Evolutionary conservation across 129 eudicot species (phyloP).

Genomic region (Chrysanthemum lavandulifolium): DNA sequence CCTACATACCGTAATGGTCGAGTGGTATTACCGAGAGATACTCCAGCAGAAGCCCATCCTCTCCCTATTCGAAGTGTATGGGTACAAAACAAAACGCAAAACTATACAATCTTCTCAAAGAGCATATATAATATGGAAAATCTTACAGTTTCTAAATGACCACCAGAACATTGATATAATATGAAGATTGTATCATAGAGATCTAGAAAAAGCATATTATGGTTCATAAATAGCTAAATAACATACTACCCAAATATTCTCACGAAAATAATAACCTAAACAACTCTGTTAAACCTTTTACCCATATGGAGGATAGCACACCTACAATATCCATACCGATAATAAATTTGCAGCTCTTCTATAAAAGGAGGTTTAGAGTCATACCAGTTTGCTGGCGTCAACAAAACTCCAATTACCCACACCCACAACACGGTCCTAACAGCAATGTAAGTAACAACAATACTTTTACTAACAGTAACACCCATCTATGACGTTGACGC

Average conservation of each 20-base stretch:
- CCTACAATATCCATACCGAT: constrained; percentile 17
- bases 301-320: constrained; percentile 1
- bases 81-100: constrained; percentile 60
- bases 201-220: not conserved
- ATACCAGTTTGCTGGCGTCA: constrained; percentile 52
- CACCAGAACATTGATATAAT: constrained; percentile 8
- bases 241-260: constrained; percentile 11
- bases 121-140: constrained; percentile 25
- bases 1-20: constrained; percentile 90
- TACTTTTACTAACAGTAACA: constrained; percentile 12
- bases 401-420: constrained; percentile 45
- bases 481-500: constrained; percentile 4
- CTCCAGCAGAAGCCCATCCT: constrained; percentile 96
- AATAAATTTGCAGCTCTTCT: constrained; percentile 19
- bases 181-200: not conserved
- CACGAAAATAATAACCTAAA: constrained; percentile 2
- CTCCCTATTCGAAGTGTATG: constrained; percentile 92
- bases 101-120: constrained; percentile 42
- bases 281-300: constrained; percentile 10
- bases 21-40: constrained; percentile 56
- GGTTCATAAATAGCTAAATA: not conserved
- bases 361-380: constrained; percentile 27
- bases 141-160: constrained; percentile 24
- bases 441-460: constrained; percentile 35
- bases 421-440: constrained; percentile 42